A percentile compares a stretch with the other conserved stretches of the same genome.
Conservation (phyloP, 352 stramenopile genomes). For the Globisporangium paroecandrum region DNA sequence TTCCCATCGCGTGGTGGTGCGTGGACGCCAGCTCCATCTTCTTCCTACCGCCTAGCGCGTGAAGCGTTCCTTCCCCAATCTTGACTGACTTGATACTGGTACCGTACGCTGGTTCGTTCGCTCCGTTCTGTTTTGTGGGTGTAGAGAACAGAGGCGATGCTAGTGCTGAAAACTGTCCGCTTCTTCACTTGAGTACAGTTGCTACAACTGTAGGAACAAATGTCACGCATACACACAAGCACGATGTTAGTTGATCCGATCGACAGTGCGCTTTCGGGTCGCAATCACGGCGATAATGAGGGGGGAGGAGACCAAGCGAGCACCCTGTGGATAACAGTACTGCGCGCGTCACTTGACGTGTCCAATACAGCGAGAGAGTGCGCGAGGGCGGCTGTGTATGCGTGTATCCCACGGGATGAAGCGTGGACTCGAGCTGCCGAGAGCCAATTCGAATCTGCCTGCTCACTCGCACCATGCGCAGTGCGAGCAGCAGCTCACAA, state of each 20-base stretch:
- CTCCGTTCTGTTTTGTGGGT: neutral
- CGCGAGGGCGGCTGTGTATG: neutral
- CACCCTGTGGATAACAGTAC: neutral
- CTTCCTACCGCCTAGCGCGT: slow-evolving; percentile 2
- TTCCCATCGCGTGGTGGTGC: slow-evolving; percentile 3
- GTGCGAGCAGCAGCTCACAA: neutral
- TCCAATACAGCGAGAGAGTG: neutral
- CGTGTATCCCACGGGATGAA: slow-evolving; percentile 1
- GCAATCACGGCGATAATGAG: neutral
- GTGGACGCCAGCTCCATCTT: slow-evolving; percentile 13
- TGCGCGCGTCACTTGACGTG: neutral
- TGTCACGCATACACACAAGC: neutral
- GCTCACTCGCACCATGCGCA: neutral
- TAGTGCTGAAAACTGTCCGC: neutral
- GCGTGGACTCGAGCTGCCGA: neutral
- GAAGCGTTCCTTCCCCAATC: slow-evolving; percentile 8
- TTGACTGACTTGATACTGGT: slow-evolving; percentile 2
- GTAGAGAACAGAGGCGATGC: neutral
- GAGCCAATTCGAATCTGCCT: slow-evolving; percentile 8
- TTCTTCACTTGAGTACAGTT: neutral
- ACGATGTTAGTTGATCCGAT: neutral
- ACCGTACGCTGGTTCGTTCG: neutral
- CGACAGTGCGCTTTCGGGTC: neutral
- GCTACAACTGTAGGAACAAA: neutral
- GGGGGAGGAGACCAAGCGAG: neutral